phyloP scores from a whole-genome alignment of 225 moss, liverwort and hornwort species.

The Polytrichum commune region DNA sequence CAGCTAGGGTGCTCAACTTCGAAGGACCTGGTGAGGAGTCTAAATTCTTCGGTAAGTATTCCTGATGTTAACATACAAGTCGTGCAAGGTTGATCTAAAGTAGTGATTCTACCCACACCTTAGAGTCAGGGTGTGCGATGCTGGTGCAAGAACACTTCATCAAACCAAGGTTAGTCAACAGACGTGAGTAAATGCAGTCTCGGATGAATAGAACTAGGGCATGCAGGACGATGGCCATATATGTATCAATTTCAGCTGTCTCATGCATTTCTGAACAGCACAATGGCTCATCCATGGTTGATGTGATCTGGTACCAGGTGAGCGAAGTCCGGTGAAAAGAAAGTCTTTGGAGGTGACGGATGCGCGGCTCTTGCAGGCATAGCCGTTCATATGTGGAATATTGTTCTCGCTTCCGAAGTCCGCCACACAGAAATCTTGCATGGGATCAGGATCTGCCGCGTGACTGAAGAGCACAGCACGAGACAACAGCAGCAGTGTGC shows the following conservation, averaged over 20 bases:
- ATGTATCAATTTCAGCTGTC: not conserved
- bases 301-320: slow-evolving; percentile 12
- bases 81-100: no score
- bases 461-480: not conserved
- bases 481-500: not conserved
- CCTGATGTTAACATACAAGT: no score
- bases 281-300: not conserved
- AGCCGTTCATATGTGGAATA: slow-evolving; percentile 26
- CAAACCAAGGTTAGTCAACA: no score
- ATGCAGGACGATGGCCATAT: not conserved
- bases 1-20: no score
- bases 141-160: not conserved
- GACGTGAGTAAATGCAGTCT: not conserved
- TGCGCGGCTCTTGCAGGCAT: slow-evolving; percentile 28
- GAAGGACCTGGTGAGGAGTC: no score
- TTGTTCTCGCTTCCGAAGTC: not conserved
- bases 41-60: no score
- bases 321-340: slow-evolving; percentile 25
- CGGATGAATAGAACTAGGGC: not conserved
- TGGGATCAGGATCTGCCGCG: slow-evolving; percentile 41
- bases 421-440: slow-evolving; percentile 50
- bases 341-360: slow-evolving; percentile 40
- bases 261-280: not conserved
- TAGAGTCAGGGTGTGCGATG: no score
- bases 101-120: no score